Conservation (phyloP, 148 eudicot species). For the Silene latifolia region DNA sequence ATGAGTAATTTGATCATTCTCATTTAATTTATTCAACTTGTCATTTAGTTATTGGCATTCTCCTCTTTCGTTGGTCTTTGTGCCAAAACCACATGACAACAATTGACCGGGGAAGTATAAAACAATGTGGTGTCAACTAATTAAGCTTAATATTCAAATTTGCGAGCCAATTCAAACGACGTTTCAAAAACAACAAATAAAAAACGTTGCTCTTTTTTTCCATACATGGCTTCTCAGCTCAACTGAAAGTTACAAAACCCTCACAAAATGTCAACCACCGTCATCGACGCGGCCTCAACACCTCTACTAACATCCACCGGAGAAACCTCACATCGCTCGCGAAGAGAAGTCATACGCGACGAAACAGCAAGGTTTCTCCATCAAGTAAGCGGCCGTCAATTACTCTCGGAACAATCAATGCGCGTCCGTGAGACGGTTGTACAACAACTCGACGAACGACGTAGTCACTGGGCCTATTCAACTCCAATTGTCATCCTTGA, state of each 20-base stretch:
- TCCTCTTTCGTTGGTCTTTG: too few species aligned
- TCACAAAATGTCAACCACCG: not conserved
- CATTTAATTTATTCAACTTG: too few species aligned
- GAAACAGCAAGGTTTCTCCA: not conserved
- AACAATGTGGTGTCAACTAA: too few species aligned
- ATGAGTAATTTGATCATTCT: too few species aligned
- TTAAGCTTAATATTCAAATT: too few species aligned
- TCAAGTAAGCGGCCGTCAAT: constrained; percentile 5
- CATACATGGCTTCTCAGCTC: constrained; percentile 2
- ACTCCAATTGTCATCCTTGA: constrained; percentile 11
- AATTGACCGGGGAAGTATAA: too few species aligned
- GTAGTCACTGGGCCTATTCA: constrained; percentile 7
- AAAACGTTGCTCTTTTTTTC: not conserved
- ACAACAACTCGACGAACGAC: constrained; percentile 16
- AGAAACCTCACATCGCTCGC: not conserved
- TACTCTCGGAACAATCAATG: constrained; percentile 17
- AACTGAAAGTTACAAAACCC: not conserved
- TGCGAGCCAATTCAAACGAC: not conserved
- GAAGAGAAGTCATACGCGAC: not conserved
- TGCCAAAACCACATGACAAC: too few species aligned
- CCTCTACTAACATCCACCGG: not conserved
- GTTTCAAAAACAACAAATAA: too few species aligned
- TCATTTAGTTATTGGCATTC: too few species aligned
- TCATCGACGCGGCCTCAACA: not conserved
- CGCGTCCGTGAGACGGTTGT: constrained; percentile 15